Evolutionary conservation across 768 basidiomycete species (phyloP), one percentile per base, ranked within the genome.

Genomic region (Galerina sulciceps): DNA sequence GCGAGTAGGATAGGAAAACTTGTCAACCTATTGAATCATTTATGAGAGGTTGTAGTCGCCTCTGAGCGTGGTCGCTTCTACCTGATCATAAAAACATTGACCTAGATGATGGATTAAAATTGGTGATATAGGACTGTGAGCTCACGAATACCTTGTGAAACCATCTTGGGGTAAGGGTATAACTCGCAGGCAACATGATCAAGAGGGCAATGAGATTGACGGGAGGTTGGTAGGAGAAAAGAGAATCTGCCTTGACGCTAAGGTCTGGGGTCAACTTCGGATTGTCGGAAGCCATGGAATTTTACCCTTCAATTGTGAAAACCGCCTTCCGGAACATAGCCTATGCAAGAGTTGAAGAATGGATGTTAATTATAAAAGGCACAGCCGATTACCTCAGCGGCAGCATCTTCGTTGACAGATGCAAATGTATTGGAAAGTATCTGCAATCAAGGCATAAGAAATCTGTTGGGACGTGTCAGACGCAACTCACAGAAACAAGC

Each of bases 391-490:
- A n/a, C 93, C 81, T 97, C 94, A 1, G 95, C 94, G 1, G 85
- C 88, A 31, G 96, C 97, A 73, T 98, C 94, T 64, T 93, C 90
- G 61, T 89, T 96, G 66, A 99, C 94, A 6, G 84, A 91, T 0
- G 96, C 88, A 71, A 99, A 99, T 0, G 97, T 98, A 69, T 98
- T 93, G 6, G 94, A 94, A 22, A 99, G 78, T 48, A 99, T 98
- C 93, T 94, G 65, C 23, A 38, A 31, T 22, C 34, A 41, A 18
- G 10, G 18, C 13, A 31, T 31, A 10, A 17, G 18, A 36, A 22
- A 34, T 46, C 22, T 4, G 0, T 22, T 47, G 14, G 13, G 6
- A 52, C n/a, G 22, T 10, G 41, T 2, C n/a, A 20, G 23, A 22
- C 11, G 41, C 4, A 8, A 71, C 87, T 58, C 70, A 92, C 91